These are phyloP conservation scores for Jacaranda copaia DNA, from an alignment of 257 asterid genomes.

Conservation along the genomic window DNA sequence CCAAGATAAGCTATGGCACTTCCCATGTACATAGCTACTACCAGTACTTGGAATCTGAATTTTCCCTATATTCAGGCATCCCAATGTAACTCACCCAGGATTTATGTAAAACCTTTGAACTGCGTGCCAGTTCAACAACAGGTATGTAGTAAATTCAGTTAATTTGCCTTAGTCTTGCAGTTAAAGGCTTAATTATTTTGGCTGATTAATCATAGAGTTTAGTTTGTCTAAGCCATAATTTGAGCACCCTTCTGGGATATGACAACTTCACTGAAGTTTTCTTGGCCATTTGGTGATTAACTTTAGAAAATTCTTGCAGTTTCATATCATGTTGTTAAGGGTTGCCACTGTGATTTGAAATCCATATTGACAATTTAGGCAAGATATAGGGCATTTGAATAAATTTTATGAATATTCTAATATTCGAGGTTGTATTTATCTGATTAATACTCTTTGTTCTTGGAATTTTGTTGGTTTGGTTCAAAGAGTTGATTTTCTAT, in stretches of 20 bases:
- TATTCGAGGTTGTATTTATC: no score
- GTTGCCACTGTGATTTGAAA: neutral
- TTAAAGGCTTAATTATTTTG: neutral
- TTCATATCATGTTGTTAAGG: no score
- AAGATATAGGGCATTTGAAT: no score
- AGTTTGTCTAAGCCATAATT: neutral
- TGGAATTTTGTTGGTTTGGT: no score
- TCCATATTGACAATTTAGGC: no score
- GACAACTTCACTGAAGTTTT: neutral
- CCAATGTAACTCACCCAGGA: conserved; percentile 34
- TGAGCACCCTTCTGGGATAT: neutral
- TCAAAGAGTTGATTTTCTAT: no score
- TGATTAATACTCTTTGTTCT: no score
- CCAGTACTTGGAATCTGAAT: conserved; percentile 34
- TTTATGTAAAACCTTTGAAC: conserved; percentile 37
- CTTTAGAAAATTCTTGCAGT: neutral
- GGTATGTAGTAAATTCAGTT: conserved; percentile 32
- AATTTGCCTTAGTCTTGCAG: neutral
- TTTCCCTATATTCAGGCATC: conserved; percentile 28
- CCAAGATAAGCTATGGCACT: conserved; percentile 36
- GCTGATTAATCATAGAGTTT: neutral
- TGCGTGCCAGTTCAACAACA: conserved; percentile 52
- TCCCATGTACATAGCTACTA: conserved; percentile 32
- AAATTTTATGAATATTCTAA: no score
- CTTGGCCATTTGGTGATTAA: neutral